These are phyloP conservation scores for Trichoderma asperelloides DNA, from an alignment of 495 filamentous ascomycete genomes.

Conservation along the genomic window DNA sequence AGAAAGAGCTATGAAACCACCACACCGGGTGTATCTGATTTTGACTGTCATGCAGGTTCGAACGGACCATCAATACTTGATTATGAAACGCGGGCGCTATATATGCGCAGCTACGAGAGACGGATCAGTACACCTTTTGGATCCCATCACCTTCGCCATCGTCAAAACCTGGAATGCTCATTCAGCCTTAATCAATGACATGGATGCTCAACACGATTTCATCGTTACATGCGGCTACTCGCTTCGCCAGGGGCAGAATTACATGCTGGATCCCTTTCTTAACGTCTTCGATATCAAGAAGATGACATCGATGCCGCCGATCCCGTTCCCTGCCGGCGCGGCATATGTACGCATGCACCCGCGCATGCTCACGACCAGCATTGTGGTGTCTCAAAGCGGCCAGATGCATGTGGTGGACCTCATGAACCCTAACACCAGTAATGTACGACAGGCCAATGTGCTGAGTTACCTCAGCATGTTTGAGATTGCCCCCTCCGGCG, in stretches of 20 bases:
- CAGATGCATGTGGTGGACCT: slow-evolving; percentile 92
- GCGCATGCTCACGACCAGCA: slow-evolving; percentile 81
- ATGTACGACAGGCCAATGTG: slow-evolving; percentile 78
- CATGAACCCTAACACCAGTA: slow-evolving; percentile 85
- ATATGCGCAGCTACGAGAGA: slow-evolving; percentile 83
- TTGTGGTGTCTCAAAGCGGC: slow-evolving; percentile 80
- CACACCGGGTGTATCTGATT: no score
- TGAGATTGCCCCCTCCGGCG: slow-evolving; percentile 84
- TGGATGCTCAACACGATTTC: slow-evolving; percentile 88
- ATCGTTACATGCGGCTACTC: slow-evolving; percentile 94
- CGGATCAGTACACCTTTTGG: slow-evolving; percentile 80
- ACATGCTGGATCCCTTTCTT: slow-evolving; percentile 78
- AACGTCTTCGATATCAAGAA: slow-evolving; percentile 93
- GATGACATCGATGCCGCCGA: slow-evolving; percentile 70
- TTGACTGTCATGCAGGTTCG: slow-evolving; percentile 39
- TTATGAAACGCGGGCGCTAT: slow-evolving; percentile 83
- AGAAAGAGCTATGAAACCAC: slow-evolving; percentile 4
- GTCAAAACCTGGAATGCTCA: slow-evolving; percentile 86
- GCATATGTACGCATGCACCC: slow-evolving; percentile 95
- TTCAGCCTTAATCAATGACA: slow-evolving; percentile 74
- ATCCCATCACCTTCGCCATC: slow-evolving; percentile 63
- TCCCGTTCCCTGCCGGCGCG: slow-evolving; percentile 84
- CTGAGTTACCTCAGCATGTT: slow-evolving; percentile 58
- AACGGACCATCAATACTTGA: slow-evolving; percentile 66
- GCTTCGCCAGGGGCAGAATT: slow-evolving; percentile 45